These are phyloP conservation scores for Leptographium wingfieldii DNA, from an alignment of 2,329 filamentous ascomycete genomes.

Conservation along the genomic window DNA sequence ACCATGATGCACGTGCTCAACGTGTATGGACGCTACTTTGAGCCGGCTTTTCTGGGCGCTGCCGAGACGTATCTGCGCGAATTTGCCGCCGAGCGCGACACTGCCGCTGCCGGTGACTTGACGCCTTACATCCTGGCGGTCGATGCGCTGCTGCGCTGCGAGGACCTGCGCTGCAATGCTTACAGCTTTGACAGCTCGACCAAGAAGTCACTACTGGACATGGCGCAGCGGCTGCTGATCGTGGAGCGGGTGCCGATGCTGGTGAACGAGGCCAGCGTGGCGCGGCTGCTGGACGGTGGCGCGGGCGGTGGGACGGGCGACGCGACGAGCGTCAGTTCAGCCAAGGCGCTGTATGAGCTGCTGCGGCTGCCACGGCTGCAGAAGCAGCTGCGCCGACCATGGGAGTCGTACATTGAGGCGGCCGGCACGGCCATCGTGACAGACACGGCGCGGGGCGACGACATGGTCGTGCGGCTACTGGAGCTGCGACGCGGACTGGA, in stretches of 20 bases:
- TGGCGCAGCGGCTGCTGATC: constrained; percentile 63
- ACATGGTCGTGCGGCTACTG: constrained; percentile 78
- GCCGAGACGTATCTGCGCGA: constrained; percentile 56
- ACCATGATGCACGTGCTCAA: constrained; percentile 76
- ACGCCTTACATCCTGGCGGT: constrained; percentile 65
- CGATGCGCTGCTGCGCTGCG: constrained; percentile 54
- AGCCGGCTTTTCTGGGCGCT: constrained; percentile 55
- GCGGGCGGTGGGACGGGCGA: not conserved
- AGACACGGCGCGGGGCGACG: constrained; percentile 62
- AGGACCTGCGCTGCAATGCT: constrained; percentile 63
- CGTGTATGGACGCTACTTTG: constrained; percentile 69
- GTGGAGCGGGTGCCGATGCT: constrained; percentile 52
- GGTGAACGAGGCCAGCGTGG: constrained; percentile 53
- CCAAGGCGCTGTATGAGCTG: constrained; percentile 67
- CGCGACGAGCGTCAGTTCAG: constrained; percentile 34
- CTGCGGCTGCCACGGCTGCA: constrained; percentile 61
- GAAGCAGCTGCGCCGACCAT: constrained; percentile 55
- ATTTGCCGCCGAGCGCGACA: constrained; percentile 56
- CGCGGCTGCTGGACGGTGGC: constrained; percentile 52
- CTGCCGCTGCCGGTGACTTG: constrained; percentile 41
- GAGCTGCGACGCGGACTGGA: constrained; percentile 72
- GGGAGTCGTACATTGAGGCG: constrained; percentile 64
- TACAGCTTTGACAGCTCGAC: constrained; percentile 78
- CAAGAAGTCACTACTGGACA: constrained; percentile 59
- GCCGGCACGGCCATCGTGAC: constrained; percentile 69